These are phyloP conservation scores for Ephemerocybe angulata DNA, from an alignment of 768 basidiomycete genomes.

Conservation along the genomic window DNA sequence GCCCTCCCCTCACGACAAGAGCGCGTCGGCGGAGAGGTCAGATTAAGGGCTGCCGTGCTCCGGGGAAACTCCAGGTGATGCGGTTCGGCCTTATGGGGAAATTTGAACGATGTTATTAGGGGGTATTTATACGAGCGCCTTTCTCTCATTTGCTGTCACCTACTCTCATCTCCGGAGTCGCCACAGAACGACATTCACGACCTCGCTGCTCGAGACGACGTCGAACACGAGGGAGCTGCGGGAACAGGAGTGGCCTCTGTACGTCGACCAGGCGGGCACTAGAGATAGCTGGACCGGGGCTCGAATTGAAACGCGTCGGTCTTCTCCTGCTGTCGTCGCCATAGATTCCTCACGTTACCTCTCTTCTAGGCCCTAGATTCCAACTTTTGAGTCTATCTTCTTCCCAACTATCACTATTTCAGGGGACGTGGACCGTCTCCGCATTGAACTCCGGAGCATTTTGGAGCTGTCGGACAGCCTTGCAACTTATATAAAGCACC, in stretches of 20 bases:
- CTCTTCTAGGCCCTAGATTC: not conserved
- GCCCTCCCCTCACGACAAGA: not conserved
- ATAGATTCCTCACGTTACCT: not conserved
- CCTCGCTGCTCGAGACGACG: not conserved
- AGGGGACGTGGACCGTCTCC: not conserved
- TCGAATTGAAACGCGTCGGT: not conserved
- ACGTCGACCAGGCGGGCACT: not conserved
- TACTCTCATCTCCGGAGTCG: not conserved
- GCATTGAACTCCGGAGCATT: not conserved
- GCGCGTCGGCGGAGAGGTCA: not conserved
- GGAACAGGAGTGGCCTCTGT: not conserved
- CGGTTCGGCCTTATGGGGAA: not conserved
- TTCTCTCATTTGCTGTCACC: constrained; percentile 1
- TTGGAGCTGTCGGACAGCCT: not conserved
- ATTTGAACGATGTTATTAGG: not conserved
- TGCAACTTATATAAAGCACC: not conserved
- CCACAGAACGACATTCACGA: not conserved
- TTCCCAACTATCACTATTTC: not conserved
- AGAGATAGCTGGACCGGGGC: constrained; percentile 2
- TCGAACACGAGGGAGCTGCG: not conserved
- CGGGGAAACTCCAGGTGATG: not conserved
- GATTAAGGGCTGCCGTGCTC: not conserved
- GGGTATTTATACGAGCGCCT: constrained; percentile 4
- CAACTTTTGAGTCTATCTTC: not conserved
- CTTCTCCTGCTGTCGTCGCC: not conserved